Evolutionary conservation across 371 early-diverging fungal species (phyloP), one percentile per base, ranked within the genome.

Genomic region (Mortierella sp.): DNA sequence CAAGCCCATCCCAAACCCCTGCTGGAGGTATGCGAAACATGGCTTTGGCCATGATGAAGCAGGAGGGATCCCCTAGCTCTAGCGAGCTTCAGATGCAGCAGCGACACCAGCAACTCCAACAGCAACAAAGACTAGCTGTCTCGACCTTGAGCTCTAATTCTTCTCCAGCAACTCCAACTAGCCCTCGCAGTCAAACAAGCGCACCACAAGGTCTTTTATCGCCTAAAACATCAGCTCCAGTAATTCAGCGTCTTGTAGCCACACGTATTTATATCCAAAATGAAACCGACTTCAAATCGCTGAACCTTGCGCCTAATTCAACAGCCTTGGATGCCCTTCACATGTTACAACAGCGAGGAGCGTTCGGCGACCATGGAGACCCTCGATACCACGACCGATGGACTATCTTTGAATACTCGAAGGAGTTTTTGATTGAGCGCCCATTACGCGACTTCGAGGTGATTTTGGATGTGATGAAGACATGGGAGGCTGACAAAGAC

Each of bases 371-470:
- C 37, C 70, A 61, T 0, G 75, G 81, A 8, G 81, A 80, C 60
- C 65, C 71, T 8, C 70, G 81, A 1, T 75, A 80, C 37, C 86
- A 86, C 49, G 89, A 89, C 59, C 86, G 87, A 19, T 97, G 97
- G 96, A 92, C 95, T 2, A 83, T 97, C 42, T 97, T 97, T 86
- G 98, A 97, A 75, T 85, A 95, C 55, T 91, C 91, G 40, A 92
- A 93, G 63, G 92, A 95, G 69, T 90, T 91, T 79, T 29, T 58
- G 66, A 70, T 87, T 83, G 98, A 97, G 85, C 89, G 97, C 59
- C 96, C 97, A 45, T 68, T 98, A 31, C 86, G 94, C 28, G 93
- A 95, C 72, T 97, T 95, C 93, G 98, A 97, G 82, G 89, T 92
- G 23, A 89, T 97, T 7, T 86, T 94, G 62, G 91, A 92, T 71